Evolutionary conservation across 1,284 basidiomycete species (phyloP).

Genomic region (Puccinia sorghi): DNA sequence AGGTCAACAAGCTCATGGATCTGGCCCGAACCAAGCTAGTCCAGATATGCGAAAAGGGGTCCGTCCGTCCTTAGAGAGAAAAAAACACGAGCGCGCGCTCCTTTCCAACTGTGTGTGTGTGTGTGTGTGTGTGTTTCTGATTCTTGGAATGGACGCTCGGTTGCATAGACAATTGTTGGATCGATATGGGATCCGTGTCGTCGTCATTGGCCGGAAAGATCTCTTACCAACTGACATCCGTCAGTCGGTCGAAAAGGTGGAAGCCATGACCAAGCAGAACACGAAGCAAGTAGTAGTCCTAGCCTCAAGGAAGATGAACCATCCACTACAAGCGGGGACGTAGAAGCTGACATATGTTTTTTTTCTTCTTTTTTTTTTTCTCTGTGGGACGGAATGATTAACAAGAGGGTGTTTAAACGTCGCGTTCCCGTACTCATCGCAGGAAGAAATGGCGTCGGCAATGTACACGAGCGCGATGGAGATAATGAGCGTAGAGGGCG

Average conservation of each 20-base stretch:
- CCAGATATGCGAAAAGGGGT: constrained; percentile 76
- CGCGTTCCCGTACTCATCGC: constrained; percentile 89
- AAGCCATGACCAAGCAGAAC: constrained; percentile 75
- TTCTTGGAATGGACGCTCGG: no score
- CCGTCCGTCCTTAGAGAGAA: no score
- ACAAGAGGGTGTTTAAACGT: constrained; percentile 83
- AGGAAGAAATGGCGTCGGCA: constrained; percentile 85
- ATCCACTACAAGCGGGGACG: background rate
- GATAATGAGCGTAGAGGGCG: no score
- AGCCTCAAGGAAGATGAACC: no score
- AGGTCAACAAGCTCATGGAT: constrained; percentile 84
- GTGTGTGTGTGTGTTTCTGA: no score
- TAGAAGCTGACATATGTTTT: background rate
- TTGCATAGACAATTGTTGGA: constrained; percentile 66
- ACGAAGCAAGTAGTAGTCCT: constrained; percentile 65
- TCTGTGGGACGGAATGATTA: no score
- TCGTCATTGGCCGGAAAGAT: constrained; percentile 74
- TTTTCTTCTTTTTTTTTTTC: no score
- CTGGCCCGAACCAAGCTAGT: constrained; percentile 78
- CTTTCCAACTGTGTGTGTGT: no score
- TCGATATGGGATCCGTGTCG: constrained; percentile 77
- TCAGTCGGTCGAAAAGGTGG: constrained; percentile 71
- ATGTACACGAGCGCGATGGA: constrained; percentile 59
- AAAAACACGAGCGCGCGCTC: no score
- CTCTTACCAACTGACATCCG: constrained; percentile 78